Evolutionary conservation across 1,139 yeast species (phyloP), one percentile per base, ranked within the genome.

Genomic region (Geotrichum cucujoidarum): DNA sequence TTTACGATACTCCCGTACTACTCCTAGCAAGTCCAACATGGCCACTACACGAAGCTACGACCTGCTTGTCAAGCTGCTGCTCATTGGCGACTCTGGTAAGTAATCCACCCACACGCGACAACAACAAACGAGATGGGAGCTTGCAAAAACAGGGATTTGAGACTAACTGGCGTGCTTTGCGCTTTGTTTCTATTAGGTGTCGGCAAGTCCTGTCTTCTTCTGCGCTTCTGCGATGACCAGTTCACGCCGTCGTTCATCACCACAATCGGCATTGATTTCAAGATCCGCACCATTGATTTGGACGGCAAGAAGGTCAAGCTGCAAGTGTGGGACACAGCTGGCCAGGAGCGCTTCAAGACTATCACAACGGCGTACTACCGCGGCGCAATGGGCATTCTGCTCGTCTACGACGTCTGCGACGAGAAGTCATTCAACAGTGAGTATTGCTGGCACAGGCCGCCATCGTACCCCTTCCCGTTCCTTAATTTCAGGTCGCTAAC

Each of bases 251-350:
- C 94, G 33, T 92, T 90, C 67, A 92, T 92, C 69, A 89, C 98
- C 53, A 92, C 98, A 47, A 92, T 92, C 63, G 98, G 98, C 49
- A 92, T 92, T 65, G 98, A 92, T 69, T 92, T 92, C 76, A 92
- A 94, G 73, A 90, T 94, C 67, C 84, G 97, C 69, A 90, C 97
- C 36, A 89, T 90, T 58, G 97, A 90, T 61, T 78, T 92, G 60
- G 92, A 90, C 57, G 95, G 95, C 52, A 86, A 87, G 69, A 83
- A 84, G 59, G 86, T 94, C 69, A 92, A 92, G 71, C 77, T 92
- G 63, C 98, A 92, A 69, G 89, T 92, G 38, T 92, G 98, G 98
- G 98, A 92, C 68, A 92, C 98, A 36, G 98, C 98, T 6, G 98
- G 98, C 25, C 98, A 92, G 71, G 98, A 92, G 69, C 78, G 98